A percentile compares a stretch with the other conserved stretches of the same genome.
Conservation (phyloP, 192 early-diverging fungal genomes). For the Helicostylum pulchrum region DNA sequence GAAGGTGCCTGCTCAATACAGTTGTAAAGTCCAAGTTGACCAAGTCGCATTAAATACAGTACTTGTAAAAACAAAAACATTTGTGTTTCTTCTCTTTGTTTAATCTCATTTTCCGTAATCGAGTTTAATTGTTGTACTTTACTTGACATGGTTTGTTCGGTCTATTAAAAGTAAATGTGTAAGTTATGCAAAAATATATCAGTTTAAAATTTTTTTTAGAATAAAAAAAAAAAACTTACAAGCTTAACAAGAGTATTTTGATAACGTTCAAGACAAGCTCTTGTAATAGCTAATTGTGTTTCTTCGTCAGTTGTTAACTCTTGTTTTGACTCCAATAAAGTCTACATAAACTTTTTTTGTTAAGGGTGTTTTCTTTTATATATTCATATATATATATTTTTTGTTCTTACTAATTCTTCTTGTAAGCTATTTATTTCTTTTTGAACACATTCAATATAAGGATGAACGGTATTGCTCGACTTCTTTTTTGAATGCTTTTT, state of each 20-base stretch:
- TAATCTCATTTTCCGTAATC: neutral
- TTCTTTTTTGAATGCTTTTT: neutral
- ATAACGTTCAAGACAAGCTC: conserved; percentile 1
- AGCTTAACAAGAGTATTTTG: neutral
- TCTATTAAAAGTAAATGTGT: too few relatives aligned
- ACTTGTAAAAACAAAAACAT: conserved; percentile 2
- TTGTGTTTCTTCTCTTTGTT: neutral
- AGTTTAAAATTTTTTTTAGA: too few relatives aligned
- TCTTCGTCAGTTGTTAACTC: neutral
- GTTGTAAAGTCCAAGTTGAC: conserved; percentile 10
- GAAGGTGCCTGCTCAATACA: neutral
- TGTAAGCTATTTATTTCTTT: neutral
- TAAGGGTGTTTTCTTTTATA: neutral
- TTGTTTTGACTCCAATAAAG: neutral
- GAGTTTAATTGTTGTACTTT: neutral
- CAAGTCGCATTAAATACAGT: conserved; percentile 14
- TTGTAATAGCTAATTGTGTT: neutral
- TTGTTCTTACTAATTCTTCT: conserved; percentile 1
- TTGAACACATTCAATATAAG: conserved; percentile 11
- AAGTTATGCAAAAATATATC: neutral
- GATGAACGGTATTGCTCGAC: neutral
- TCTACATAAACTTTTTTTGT: neutral
- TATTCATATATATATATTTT: neutral
- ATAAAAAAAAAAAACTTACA: neutral
- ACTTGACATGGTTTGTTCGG: too few relatives aligned